A percentile compares a stretch with the other conserved stretches of the same genome.
Evolutionary conservation across 2,329 filamentous ascomycete species (phyloP).

Genomic region (Hymenoscyphus scutula): DNA sequence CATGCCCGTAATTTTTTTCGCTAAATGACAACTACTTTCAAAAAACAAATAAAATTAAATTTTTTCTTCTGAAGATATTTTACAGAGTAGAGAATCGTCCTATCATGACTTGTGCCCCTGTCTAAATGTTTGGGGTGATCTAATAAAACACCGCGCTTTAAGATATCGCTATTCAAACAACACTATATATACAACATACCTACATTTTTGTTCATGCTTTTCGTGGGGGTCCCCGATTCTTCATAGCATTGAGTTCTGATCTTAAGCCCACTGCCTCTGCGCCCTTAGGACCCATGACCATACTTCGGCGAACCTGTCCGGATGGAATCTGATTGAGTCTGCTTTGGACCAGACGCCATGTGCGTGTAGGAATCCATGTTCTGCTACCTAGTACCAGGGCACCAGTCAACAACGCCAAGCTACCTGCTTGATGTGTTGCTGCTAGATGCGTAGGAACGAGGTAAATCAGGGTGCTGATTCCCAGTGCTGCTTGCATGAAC

Average conservation of each 20-base stretch:
- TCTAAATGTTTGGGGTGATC: neutral
- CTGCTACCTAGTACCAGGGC: constrained; percentile 76
- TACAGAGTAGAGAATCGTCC: constrained; percentile 11
- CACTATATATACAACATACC: constrained; percentile 8
- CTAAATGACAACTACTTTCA: neutral
- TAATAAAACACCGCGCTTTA: constrained; percentile 2
- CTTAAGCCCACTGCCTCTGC: neutral
- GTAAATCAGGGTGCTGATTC: constrained; percentile 89
- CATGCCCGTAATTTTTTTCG: neutral
- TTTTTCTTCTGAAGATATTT: neutral
- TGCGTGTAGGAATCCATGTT: constrained; percentile 68
- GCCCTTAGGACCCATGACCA: neutral
- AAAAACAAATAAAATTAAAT: constrained; percentile 5
- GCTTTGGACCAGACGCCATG: constrained; percentile 56
- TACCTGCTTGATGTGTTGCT: constrained; percentile 89
- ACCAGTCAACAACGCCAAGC: constrained; percentile 78
- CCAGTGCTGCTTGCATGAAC: constrained; percentile 76
- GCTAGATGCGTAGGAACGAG: constrained; percentile 87
- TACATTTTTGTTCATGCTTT: neutral
- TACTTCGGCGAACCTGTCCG: neutral
- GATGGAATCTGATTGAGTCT: constrained; percentile 7
- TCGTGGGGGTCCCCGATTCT: constrained; percentile 5
- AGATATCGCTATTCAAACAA: constrained; percentile 11
- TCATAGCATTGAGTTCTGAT: constrained; percentile 8
- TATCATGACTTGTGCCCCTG: neutral